Evolutionary conservation across 2,329 filamentous ascomycete species (phyloP), one percentile per base, ranked within the genome.

Genomic region (Penicillium sp.): DNA sequence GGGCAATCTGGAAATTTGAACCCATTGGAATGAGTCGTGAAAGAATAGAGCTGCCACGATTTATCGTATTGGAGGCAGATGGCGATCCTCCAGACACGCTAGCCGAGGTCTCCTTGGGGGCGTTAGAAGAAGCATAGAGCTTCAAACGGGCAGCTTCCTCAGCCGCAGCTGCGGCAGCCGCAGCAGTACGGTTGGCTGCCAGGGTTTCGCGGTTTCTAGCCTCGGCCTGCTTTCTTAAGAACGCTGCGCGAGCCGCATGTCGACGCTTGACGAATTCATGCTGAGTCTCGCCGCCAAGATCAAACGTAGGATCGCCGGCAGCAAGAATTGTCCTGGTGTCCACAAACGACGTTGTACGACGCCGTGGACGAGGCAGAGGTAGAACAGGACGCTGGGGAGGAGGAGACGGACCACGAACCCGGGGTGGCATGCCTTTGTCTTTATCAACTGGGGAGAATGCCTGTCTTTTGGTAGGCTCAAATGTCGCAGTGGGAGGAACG

Each of bases 231-330:
- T 33, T 33, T 33, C 30, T 33, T 12, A 33, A 12, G 30, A 12
- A 9, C 30, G 19, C 44, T 12, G 35, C 15, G 26, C 54, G 54
- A 26, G 44, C 42, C 4, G 42, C 33, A 26, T 44, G 40, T 37
- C 54, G 54, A 28, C 42, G 42, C 33, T 57, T 37, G 15, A 57
- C 54, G 9, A 47, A 49, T 57, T 35, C 17, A 26, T 22, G 54
- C 28, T 57, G 54, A 24, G 30, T 37, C 19, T 57, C 44, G 17
- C 45, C 12, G 17, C 22, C 26, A 8, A 24, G 15, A 22, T 10
- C 24, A 15, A 17, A 33, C 12, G 22, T 28, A 17, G 51, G 19
- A n/a, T n/a, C 38, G 6, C 17, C 53, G 24, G 26, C 33, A 44
- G 17, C 28, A 30, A 55, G 37, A 10, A 55, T 40, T 4, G 38